Evolutionary conservation across 176 grass and related monocot species (phyloP).

Genomic region (Avena insularis): DNA sequence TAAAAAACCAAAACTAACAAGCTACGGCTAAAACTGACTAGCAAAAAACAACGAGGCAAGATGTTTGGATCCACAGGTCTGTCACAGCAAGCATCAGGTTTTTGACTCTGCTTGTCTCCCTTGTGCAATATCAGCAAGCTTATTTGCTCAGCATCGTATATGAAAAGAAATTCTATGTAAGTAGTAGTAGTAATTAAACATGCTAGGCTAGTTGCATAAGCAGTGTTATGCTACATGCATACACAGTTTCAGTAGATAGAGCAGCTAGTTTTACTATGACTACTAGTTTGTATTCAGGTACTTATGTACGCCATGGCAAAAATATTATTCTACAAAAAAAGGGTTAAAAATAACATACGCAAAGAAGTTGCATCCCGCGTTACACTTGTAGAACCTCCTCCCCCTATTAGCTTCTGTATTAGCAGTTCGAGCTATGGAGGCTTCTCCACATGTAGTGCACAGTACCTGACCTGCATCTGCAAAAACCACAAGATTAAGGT

Average conservation of each 20-base stretch:
- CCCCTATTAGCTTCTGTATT: slow-evolving; percentile 90
- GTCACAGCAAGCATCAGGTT: background rate
- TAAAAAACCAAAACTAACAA: background rate
- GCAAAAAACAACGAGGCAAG: no score
- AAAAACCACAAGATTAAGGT: slow-evolving; percentile 33
- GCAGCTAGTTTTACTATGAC: background rate
- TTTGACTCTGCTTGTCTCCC: no score
- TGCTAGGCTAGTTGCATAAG: background rate
- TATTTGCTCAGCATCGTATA: background rate
- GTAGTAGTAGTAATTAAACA: background rate
- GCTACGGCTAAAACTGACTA: background rate
- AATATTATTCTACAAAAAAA: background rate
- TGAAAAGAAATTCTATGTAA: background rate
- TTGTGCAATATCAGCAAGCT: background rate
- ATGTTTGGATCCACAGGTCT: background rate
- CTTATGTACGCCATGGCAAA: background rate
- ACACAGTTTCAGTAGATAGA: background rate
- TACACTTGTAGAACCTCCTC: slow-evolving; percentile 90
- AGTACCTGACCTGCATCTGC: slow-evolving; percentile 64
- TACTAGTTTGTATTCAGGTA: background rate
- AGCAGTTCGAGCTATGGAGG: slow-evolving; percentile 64
- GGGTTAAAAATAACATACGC: slow-evolving; percentile 44
- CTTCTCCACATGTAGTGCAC: slow-evolving; percentile 67
- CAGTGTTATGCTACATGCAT: background rate
- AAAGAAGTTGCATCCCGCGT: slow-evolving; percentile 74